A percentile compares a stretch with the other conserved stretches of the same genome.
Conservation (phyloP, 331 rosid species). For the Quercus tomentella region DNA sequence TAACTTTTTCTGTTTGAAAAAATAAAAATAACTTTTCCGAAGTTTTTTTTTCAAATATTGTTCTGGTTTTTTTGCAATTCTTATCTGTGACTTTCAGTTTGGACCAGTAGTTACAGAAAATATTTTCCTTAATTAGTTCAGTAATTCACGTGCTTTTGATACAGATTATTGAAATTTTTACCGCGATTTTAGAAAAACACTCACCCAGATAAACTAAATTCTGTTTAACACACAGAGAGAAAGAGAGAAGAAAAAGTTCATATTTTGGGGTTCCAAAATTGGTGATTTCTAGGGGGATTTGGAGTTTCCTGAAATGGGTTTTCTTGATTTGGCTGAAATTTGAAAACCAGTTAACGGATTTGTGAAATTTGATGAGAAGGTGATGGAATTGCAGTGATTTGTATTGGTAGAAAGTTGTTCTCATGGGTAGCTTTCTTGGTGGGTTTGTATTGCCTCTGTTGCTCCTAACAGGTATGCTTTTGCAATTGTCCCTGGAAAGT, state of each 20-base stretch:
- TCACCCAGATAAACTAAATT: constrained; percentile 2
- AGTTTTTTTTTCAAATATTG: too few species aligned
- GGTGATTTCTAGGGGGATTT: constrained; percentile 31
- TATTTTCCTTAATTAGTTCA: not conserved
- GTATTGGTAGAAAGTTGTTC: constrained; percentile 11
- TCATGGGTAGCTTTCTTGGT: constrained; percentile 69
- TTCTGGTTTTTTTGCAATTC: too few species aligned
- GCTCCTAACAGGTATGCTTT: constrained; percentile 63
- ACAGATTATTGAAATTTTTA: not conserved
- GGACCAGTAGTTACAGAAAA: constrained; percentile 6
- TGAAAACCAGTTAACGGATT: constrained; percentile 28
- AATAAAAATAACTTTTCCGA: too few species aligned
- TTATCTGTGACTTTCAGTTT: not conserved
- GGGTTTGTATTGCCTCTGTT: constrained; percentile 75
- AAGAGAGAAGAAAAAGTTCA: not conserved
- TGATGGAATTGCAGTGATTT: constrained; percentile 51
- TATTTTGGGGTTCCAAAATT: constrained; percentile 14
- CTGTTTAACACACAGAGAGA: not conserved
- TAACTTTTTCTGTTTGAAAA: too few species aligned
- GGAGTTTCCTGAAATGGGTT: constrained; percentile 36
- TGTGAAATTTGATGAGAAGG: constrained; percentile 1
- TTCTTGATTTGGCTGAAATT: constrained; percentile 20
- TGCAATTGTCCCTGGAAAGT: not conserved
- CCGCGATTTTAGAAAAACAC: not conserved
- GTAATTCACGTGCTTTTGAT: not conserved